These are phyloP conservation scores for Reticulascus tulasneorum DNA, from an alignment of 2,329 filamentous ascomycete species.

Conservation along the genomic window DNA sequence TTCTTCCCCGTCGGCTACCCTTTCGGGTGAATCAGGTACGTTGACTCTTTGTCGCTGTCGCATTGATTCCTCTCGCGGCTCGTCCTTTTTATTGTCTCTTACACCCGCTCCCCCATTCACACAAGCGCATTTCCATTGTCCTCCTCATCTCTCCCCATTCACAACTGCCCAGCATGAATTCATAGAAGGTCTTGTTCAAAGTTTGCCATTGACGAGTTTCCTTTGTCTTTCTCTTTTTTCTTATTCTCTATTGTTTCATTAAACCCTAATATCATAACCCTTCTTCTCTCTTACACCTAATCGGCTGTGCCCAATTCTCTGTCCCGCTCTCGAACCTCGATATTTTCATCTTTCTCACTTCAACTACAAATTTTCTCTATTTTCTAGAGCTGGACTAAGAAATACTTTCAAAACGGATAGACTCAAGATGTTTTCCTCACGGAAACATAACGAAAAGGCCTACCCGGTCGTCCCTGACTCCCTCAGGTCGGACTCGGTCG, in stretches of 20 bases:
- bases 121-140: not conserved
- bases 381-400: conserved; percentile 8
- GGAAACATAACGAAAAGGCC: conserved; percentile 24
- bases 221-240: conserved; percentile 11
- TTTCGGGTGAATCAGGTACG: conserved; percentile 13
- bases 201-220: conserved; percentile 13
- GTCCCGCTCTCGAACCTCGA: not conserved
- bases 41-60: conserved; percentile 4
- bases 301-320: conserved; percentile 1
- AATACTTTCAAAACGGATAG: conserved; percentile 16
- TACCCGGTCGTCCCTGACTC: conserved; percentile 34
- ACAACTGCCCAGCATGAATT: conserved; percentile 11
- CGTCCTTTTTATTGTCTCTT: conserved; percentile 12
- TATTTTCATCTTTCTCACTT: not conserved
- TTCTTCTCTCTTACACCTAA: conserved; percentile 2
- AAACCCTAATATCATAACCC: conserved; percentile 6
- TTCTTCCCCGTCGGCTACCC: conserved; percentile 5
- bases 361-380: not conserved
- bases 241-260: conserved; percentile 9
- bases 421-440: conserved; percentile 33
- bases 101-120: conserved; percentile 3
- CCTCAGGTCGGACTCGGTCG: conserved; percentile 32
- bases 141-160: conserved; percentile 6
- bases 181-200: conserved; percentile 11
- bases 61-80: conserved; percentile 5